Base-by-base conservation (phyloP, 225 moss, liverwort and hornwort genomes). In the Sphagnum tenellum region DNA sequence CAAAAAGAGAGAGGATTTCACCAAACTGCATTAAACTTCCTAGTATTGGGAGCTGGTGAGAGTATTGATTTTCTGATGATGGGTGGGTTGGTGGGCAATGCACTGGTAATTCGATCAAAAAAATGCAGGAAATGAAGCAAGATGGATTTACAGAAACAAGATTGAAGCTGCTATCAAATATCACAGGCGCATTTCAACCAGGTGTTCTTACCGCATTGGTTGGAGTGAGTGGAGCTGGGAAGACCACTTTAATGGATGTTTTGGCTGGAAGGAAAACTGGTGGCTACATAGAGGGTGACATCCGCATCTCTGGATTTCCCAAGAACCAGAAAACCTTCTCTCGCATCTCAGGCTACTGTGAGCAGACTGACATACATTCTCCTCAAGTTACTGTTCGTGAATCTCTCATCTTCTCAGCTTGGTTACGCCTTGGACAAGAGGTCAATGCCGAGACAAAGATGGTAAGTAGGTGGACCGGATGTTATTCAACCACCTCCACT, bases 221-320 rank as follows among this genome's bases (percentile, higher is more conserved):
- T 46, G 86, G 86, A 55, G 79, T 86, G 7, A 86, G 86, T 77
- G 86, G 86, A 68, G 82, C 86, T 57, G 84, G 84, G 70, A 94
- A 94, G 73, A 94, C 88, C 46, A 94, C 94, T 2, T 84, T 94
- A 46, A 94, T 94, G 94, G 94, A 94, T 56, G 90, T 94, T 3
- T 69, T 94, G 12, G 82, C 90, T 47, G 94, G 94, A 48, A 81
- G 94, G 4, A 94, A 94, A 64, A 94, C 90, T 8, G 90, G 86
- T 44, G 94, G 94, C 12, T 82, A 84, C 7, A 53, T 84, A 6
- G 88, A 94, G 60, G 93, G 93, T 5, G 90, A 90, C 29, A 85
- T 94, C 56, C 82, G 82, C 45, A 88, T 94, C 58, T 85, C 86
- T 9, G 90, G 90, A 49, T 86, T 75, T 55, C 93, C 86, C 0